These are phyloP conservation scores for Daucus carota DNA, from an alignment of 129 eudicot species.

Conservation along the genomic window DH1_v3.0 NC_030381.2:50064501-50065000, in stretches of 20 bases:
- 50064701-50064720: not conserved
- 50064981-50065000: constrained; percentile 15
- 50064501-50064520: not conserved
- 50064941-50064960: constrained; percentile 57
- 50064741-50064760: not conserved
- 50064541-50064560: not conserved
- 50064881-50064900: constrained; percentile 75
- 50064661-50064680: not conserved
- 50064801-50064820: not conserved
- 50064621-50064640: constrained; percentile 69
- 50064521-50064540: not conserved
- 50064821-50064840: not conserved
- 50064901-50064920: constrained; percentile 60
- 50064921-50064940: constrained; percentile 73
- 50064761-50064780: not conserved
- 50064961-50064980: constrained; percentile 40
- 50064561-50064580: not conserved
- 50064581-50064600: constrained; percentile 6
- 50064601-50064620: constrained; percentile 35
- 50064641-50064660: constrained; percentile 6
- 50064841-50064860: not conserved
- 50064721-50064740: not conserved
- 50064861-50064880: constrained; percentile 16
- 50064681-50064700: not conserved
- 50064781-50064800: not conserved